Conservation (phyloP, 129 eudicot species). For the Centella asiatica region DNA sequence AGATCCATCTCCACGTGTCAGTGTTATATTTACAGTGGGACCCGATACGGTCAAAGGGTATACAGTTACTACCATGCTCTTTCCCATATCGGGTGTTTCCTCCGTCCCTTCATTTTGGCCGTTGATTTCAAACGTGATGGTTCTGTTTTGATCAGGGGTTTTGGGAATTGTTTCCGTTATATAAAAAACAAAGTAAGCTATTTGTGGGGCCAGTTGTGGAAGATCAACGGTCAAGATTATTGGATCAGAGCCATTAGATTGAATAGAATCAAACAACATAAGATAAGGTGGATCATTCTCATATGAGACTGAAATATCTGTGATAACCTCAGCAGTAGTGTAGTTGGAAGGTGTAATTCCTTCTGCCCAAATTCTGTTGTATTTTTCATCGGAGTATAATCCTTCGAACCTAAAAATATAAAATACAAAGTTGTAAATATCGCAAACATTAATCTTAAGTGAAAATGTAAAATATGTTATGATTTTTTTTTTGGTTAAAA, state of each 20-base stretch:
- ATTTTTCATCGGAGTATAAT: not conserved
- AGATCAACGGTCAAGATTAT: slow-evolving; percentile 1
- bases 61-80: not conserved
- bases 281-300: slow-evolving; percentile 3
- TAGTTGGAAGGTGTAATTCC: not conserved
- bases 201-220: not conserved
- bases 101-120: slow-evolving; percentile 1
- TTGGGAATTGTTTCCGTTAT: not conserved
- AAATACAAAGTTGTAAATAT: not conserved
- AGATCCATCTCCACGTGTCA: not conserved
- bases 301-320: not conserved
- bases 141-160: not conserved
- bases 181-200: slow-evolving; percentile 12
- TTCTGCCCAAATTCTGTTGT: slow-evolving; percentile 6
- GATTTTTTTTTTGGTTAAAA: too few species aligned
- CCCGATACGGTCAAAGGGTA: not conserved
- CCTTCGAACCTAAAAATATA: not conserved
- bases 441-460: too few species aligned
- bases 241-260: not conserved
- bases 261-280: not conserved
- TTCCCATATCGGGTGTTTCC: not conserved
- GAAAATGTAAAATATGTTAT: too few species aligned
- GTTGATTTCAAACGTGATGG: not conserved
- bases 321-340: not conserved
- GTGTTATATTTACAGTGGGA: not conserved